phyloP scores from a whole-genome alignment of 192 early-diverging fungal genomes.

The Podochytrium sp. region DNA sequence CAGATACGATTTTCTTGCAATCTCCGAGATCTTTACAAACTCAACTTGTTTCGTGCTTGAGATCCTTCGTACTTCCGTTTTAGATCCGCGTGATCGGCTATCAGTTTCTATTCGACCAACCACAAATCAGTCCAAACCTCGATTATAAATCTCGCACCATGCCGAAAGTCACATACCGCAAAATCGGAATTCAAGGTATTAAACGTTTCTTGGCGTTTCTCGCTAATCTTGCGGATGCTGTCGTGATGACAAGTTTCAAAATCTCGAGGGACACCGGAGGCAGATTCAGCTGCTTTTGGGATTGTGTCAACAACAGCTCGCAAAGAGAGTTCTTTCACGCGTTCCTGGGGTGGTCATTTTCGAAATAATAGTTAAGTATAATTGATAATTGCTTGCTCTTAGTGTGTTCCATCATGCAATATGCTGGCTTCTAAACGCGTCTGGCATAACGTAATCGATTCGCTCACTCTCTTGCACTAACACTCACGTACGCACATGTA shows the following conservation, averaged over 20 bases:
- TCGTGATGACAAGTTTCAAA: not conserved
- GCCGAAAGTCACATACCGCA: not conserved
- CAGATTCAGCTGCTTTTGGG: not conserved
- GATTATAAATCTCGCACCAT: not conserved
- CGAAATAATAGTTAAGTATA: too few species aligned
- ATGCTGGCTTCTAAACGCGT: too few species aligned
- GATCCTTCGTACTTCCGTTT: constrained; percentile 19
- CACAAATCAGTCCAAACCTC: not conserved
- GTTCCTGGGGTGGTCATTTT: too few species aligned
- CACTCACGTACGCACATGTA: not conserved
- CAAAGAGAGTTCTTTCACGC: constrained; percentile 18
- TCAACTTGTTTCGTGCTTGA: constrained; percentile 20
- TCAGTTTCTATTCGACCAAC: constrained; percentile 3
- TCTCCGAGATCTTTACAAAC: not conserved
- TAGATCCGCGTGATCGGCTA: not conserved
- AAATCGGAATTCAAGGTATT: not conserved
- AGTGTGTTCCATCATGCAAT: too few species aligned
- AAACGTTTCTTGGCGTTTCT: constrained; percentile 8
- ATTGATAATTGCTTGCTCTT: too few species aligned
- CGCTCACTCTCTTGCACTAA: too few species aligned
- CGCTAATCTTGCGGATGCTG: constrained; percentile 1
- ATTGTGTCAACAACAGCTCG: not conserved
- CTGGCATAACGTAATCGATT: too few species aligned
- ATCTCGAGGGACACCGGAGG: not conserved
- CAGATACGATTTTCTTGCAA: not conserved